Conservation (phyloP, 305 asterid species). For the Fraxinus paxiana region DNA sequence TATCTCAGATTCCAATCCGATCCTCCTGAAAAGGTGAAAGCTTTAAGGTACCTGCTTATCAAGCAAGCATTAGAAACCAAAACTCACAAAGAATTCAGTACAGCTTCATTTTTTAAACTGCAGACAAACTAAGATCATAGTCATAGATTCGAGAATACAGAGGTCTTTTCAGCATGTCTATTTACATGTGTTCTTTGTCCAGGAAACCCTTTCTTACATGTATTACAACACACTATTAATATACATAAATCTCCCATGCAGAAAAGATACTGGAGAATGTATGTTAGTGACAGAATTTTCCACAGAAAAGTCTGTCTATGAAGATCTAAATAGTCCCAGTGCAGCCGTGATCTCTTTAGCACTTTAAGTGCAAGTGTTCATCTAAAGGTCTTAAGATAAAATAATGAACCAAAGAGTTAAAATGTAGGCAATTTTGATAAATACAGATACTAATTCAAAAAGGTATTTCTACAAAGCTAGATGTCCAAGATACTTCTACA, state of each 20-base stretch:
- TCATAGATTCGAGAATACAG: neutral
- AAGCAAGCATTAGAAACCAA: constrained; percentile 33
- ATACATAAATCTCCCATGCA: neutral
- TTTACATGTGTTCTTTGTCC: neutral
- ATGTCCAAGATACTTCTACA: neutral
- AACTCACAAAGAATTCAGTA: constrained; percentile 2
- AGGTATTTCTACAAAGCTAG: neutral
- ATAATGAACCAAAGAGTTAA: neutral
- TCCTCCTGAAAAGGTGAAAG: constrained; percentile 20
- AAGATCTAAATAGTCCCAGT: neutral
- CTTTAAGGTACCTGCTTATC: constrained; percentile 33
- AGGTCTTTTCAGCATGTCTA: constrained; percentile 11
- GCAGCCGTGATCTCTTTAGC: neutral
- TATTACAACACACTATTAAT: neutral
- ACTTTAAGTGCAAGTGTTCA: neutral
- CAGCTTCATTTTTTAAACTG: neutral
- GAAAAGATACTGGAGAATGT: neutral
- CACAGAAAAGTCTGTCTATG: constrained; percentile 36
- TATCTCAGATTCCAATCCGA: constrained; percentile 14
- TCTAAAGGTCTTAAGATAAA: neutral
- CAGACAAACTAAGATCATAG: neutral
- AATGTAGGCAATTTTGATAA: neutral
- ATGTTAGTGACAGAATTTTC: neutral
- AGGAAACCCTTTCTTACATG: neutral
- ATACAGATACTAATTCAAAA: neutral